Base-by-base conservation (phyloP, 441 rosid species). In the Eugenia klotzschiana region DNA sequence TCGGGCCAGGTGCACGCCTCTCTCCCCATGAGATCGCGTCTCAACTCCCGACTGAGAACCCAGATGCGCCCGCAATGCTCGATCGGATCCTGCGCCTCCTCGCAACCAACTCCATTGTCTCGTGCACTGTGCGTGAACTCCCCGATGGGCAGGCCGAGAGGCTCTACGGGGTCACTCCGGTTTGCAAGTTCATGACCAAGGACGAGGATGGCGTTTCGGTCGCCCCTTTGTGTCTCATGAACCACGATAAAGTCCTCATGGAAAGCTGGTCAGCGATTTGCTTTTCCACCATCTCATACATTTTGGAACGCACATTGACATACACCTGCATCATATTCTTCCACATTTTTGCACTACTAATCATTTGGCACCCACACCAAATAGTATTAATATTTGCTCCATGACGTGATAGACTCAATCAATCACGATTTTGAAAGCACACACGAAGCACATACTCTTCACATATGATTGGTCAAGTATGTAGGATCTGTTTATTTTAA, bases 201-300 rank as follows among this genome's bases (percentile, higher is more conserved):
- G 91, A 94, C 82, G 92, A 93, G 82, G 95, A 93, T 83, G 98
- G 97, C 12, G 97, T 91, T 27, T 87, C 97, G 7, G 40, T 93
- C n/a, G 89, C 92, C 26, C 86, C 94, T 53, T 89, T 93, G 5
- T 87, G 86, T 72, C 95, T 94, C 83, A 90, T 94, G 95, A 92
- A 92, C 83, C 95, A 94, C 84, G 98, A 92, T 53, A 93, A 91
- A 88, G 91, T 94, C 56, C 91, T 93, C 84, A 94, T 94, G 98
- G 98, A 94, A 79, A 93, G 94, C 91, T 94, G 98, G 97, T 94
- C 37, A 69, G 77, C 37, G 25, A 37, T 37, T 5, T 51, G 20
- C 2, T 15, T 16, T 51, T 15, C 8, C 7, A 51, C 53, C 22
- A 51, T 51, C 22, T 51, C 53, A 16, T 16, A 6, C 53, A 51